Conservation (phyloP, 176 grass and related monocot genomes). For the Saccharum spontaneum region DNA sequence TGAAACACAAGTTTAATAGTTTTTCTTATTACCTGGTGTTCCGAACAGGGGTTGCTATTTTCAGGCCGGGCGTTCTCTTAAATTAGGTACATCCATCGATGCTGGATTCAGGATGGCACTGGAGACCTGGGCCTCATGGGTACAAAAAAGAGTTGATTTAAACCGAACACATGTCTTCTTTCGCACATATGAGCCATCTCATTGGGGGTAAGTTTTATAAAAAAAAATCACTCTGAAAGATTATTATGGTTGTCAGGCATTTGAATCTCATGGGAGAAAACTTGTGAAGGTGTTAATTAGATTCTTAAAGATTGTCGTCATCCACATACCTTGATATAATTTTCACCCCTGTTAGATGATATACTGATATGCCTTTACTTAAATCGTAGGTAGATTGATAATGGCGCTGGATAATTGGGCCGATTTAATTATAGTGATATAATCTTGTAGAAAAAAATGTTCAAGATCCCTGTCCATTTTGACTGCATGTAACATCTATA, state of each 20-base stretch:
- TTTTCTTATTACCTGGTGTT: constrained; percentile 27
- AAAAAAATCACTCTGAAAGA: not conserved
- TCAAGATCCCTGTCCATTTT: constrained; percentile 4
- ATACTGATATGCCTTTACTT: not conserved
- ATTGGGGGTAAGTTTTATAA: constrained; percentile 75
- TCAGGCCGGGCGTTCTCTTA: constrained; percentile 65
- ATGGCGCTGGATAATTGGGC: not conserved
- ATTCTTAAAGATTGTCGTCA: not conserved
- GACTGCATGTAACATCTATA: not conserved
- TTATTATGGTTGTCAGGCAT: not conserved
- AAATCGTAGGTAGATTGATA: not conserved
- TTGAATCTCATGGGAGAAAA: not conserved
- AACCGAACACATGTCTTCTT: constrained; percentile 92
- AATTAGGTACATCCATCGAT: constrained; percentile 80
- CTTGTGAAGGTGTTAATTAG: not conserved
- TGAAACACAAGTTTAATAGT: not conserved
- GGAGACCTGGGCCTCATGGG: constrained; percentile 88
- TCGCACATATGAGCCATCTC: constrained; percentile 92
- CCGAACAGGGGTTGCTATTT: constrained; percentile 93
- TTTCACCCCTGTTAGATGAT: not conserved
- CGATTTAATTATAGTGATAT: not conserved
- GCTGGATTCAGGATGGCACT: constrained; percentile 83
- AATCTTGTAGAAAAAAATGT: not conserved
- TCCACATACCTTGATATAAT: not conserved
- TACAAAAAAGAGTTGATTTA: constrained; percentile 72